These are phyloP conservation scores for Cyberlindnera subsufficiens DNA, from an alignment of 805 yeast genomes.

Conservation along the genomic window DNA sequence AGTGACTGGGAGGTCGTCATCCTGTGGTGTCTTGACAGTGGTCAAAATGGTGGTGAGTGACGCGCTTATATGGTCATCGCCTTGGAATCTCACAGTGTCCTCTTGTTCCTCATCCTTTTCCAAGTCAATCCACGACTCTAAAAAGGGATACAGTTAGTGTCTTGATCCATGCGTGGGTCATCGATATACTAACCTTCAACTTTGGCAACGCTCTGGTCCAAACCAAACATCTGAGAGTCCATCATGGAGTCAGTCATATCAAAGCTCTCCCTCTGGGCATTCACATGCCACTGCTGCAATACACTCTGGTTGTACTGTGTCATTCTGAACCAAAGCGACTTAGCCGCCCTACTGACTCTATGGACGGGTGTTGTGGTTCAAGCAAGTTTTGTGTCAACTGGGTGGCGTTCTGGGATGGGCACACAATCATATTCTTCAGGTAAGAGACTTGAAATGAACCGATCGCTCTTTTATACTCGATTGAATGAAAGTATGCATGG, in stretches of 20 bases:
- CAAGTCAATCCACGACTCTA: constrained; percentile 1
- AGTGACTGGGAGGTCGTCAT: too few species aligned
- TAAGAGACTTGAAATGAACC: not conserved
- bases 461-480: too few species aligned
- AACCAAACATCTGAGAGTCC: constrained; percentile 2
- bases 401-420: too few species aligned
- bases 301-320: not conserved
- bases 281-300: not conserved
- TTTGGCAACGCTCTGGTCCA: not conserved
- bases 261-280: not conserved
- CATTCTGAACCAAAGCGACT: not conserved
- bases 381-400: not conserved
- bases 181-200: not conserved
- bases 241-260: not conserved
- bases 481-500: too few species aligned
- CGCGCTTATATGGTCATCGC: not conserved
- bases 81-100: not conserved
- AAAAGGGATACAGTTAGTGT: not conserved
- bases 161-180: too few species aligned
- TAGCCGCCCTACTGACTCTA: not conserved
- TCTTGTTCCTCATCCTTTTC: not conserved
- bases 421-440: too few species aligned
- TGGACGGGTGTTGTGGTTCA: not conserved
- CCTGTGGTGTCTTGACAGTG: too few species aligned
- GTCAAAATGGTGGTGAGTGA: not conserved